Conservation (phyloP, 1,284 basidiomycete genomes). For the Leccinum pachyderme region DNA sequence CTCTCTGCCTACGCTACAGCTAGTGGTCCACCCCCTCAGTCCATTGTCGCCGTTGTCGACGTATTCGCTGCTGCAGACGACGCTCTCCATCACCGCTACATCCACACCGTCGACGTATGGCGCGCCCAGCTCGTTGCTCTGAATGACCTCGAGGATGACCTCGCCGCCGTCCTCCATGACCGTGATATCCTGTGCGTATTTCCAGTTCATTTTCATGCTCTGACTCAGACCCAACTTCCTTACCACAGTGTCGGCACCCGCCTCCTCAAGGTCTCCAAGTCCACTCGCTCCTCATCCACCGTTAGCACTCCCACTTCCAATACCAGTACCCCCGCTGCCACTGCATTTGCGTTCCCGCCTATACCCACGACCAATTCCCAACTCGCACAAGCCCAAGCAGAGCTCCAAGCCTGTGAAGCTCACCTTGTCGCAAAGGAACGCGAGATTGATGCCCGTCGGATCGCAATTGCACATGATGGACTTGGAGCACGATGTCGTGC, state of each 20-base stretch:
- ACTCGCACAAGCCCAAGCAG: slow-evolving; percentile 63
- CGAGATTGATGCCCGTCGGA: slow-evolving; percentile 53
- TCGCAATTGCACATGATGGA: slow-evolving; percentile 55
- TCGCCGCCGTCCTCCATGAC: slow-evolving; percentile 65
- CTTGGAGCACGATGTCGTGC: slow-evolving; percentile 60
- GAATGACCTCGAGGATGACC: slow-evolving; percentile 65
- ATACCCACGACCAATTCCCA: slow-evolving; percentile 41
- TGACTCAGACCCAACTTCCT: neutral
- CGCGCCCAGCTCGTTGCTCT: slow-evolving; percentile 47
- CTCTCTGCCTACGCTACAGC: slow-evolving; percentile 73
- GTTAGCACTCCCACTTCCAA: slow-evolving; percentile 26
- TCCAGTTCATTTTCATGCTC: neutral
- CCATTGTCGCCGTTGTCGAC: slow-evolving; percentile 58
- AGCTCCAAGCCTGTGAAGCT: slow-evolving; percentile 75
- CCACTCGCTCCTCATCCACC: slow-evolving; percentile 37
- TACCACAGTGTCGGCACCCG: slow-evolving; percentile 52
- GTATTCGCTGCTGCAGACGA: slow-evolving; percentile 63
- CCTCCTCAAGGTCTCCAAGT: slow-evolving; percentile 72
- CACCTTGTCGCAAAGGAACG: slow-evolving; percentile 66
- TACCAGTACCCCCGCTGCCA: slow-evolving; percentile 16
- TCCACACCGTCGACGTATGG: slow-evolving; percentile 61
- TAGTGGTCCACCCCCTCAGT: slow-evolving; percentile 43
- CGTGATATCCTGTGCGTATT: slow-evolving; percentile 49
- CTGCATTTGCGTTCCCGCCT: neutral
- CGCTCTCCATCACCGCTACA: slow-evolving; percentile 58